phyloP scores from a whole-genome alignment of 768 basidiomycete genomes.

The Leccinum variicolor region DNA sequence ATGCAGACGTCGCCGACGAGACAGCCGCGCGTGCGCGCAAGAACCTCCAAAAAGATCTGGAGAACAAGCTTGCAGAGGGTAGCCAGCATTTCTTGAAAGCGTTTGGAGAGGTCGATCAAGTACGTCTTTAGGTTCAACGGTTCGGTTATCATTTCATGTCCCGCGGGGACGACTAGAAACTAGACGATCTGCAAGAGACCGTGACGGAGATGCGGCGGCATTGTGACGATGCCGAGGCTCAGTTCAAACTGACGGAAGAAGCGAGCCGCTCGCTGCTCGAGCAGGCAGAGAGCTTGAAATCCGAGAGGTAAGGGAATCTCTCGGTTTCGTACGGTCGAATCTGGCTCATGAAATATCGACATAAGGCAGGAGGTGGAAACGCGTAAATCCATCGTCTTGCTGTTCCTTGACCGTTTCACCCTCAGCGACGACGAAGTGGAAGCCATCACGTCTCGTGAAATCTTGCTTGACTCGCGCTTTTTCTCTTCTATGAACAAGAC shows the following conservation, averaged over 20 bases:
- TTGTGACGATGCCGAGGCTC: constrained; percentile 81
- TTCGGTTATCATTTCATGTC: background rate
- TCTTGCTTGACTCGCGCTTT: constrained; percentile 69
- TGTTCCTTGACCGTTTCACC: constrained; percentile 86
- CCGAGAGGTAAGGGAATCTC: constrained; percentile 58
- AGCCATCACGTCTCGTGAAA: constrained; percentile 73
- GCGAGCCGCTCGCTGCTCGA: constrained; percentile 79
- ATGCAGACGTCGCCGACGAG: constrained; percentile 47
- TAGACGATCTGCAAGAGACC: constrained; percentile 74
- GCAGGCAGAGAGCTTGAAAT: constrained; percentile 70
- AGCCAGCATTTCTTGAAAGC: constrained; percentile 81
- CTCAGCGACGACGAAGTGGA: constrained; percentile 69
- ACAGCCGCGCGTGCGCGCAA: constrained; percentile 73
- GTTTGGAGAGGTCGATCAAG: constrained; percentile 87
- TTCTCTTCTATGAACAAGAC: constrained; percentile 89
- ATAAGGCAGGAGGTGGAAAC: constrained; percentile 66
- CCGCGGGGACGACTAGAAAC: constrained; percentile 52
- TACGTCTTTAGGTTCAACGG: constrained; percentile 36
- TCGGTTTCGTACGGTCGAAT: background rate
- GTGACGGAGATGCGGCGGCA: constrained; percentile 74
- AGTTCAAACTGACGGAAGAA: constrained; percentile 70
- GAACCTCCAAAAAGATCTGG: constrained; percentile 80
- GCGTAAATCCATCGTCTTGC: constrained; percentile 66
- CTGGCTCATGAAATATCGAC: background rate
- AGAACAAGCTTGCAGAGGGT: constrained; percentile 75